phyloP scores from a whole-genome alignment of 192 early-diverging fungal genomes.

The Entrophospora sp. region DNA sequence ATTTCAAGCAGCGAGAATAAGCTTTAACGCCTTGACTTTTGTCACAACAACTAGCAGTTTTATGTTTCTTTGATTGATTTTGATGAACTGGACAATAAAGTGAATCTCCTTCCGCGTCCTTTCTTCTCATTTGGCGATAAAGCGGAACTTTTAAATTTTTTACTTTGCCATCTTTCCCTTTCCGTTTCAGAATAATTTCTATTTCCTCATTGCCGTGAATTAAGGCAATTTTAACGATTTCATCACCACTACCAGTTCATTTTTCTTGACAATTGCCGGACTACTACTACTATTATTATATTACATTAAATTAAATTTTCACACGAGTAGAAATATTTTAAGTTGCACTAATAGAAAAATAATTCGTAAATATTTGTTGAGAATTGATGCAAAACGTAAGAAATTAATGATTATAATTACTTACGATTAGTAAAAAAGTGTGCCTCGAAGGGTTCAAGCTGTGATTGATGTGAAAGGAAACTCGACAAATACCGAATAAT shows the following conservation, averaged over 20 bases:
- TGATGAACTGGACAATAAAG: background rate
- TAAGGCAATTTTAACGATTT: constrained; percentile 4
- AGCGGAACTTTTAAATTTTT: constrained; percentile 14
- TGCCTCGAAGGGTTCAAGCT: too few species aligned
- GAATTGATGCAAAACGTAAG: too few species aligned
- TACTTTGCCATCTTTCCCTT: background rate
- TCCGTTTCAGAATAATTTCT: constrained; percentile 8
- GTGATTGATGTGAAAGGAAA: too few species aligned
- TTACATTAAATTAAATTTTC: too few species aligned
- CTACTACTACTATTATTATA: too few species aligned
- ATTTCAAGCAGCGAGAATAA: background rate
- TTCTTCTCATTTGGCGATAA: constrained; percentile 9
- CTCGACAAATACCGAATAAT: too few species aligned
- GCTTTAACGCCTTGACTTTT: too few species aligned
- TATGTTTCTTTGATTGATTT: background rate
- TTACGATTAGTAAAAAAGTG: too few species aligned
- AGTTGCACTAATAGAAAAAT: too few species aligned
- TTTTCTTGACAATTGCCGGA: constrained; percentile 16
- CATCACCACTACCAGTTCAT: constrained; percentile 12
- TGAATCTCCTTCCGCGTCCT: background rate
- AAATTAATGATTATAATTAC: too few species aligned
- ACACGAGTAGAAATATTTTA: too few species aligned
- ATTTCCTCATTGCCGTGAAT: constrained; percentile 5
- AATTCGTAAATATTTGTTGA: too few species aligned
- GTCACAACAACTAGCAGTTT: background rate